Percentiles rank a stretch among this genome's conserved stretches.
phyloP scores from a whole-genome alignment of 148 eudicot genomes.

The Rhododendron ovatum region DNA sequence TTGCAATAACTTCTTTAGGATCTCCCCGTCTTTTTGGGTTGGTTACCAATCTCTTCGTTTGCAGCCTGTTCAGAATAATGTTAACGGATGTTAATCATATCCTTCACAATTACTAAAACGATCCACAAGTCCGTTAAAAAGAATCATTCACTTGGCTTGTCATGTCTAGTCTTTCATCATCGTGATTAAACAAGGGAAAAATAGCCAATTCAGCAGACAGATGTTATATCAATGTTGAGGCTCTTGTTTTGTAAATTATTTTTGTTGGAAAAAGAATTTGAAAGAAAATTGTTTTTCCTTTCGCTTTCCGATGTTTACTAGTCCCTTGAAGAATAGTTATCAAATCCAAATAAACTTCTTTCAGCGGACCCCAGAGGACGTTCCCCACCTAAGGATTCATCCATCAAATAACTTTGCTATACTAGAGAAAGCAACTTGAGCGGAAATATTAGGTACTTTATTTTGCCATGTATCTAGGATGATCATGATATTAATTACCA shows the following conservation, averaged over 20 bases:
- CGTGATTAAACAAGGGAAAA: not conserved
- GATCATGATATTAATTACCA: not conserved
- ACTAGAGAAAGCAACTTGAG: not conserved
- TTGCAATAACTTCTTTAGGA: slow-evolving; percentile 75
- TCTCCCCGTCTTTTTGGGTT: slow-evolving; percentile 47
- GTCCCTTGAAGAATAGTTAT: not conserved
- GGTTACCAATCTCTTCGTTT: slow-evolving; percentile 71
- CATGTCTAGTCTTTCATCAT: not conserved
- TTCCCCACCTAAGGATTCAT: not conserved
- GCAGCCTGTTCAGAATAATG: slow-evolving; percentile 57
- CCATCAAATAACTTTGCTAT: not conserved
- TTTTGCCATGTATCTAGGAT: not conserved
- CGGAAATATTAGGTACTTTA: not conserved
- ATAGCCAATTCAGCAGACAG: not conserved
- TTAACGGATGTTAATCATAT: not conserved
- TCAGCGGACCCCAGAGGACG: not conserved
- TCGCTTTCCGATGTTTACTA: not conserved
- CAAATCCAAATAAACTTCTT: not conserved
- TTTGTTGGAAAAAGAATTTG: not conserved
- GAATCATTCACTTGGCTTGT: not conserved
- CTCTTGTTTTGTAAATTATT: not conserved
- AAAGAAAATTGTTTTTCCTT: not conserved
- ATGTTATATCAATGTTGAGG: not conserved
- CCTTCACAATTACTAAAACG: not conserved
- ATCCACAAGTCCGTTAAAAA: not conserved